These are phyloP conservation scores for Gloeostereum incarnatum DNA, from an alignment of 768 basidiomycete species.

Conservation along the genomic window DNA sequence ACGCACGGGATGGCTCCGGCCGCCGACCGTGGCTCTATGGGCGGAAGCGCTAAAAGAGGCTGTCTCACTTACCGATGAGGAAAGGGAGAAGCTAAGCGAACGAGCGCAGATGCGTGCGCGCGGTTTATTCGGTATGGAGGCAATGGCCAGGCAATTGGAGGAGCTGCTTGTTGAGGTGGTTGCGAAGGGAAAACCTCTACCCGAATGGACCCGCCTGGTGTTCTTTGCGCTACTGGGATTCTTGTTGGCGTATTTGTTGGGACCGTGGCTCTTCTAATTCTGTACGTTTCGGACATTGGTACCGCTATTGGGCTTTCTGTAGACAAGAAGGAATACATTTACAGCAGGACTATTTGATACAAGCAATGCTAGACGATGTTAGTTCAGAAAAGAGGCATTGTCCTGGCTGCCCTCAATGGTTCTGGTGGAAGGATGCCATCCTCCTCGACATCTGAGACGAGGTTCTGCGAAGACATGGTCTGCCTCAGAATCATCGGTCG, in stretches of 20 bases:
- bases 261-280: too few relatives aligned
- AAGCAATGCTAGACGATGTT: too few relatives aligned
- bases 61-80: slow-evolving; percentile 27
- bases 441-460: too few relatives aligned
- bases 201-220: slow-evolving; percentile 11
- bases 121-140: slow-evolving; percentile 65
- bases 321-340: too few relatives aligned
- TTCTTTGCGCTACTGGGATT: slow-evolving; percentile 7
- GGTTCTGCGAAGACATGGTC: too few relatives aligned
- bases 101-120: slow-evolving; percentile 56
- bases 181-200: slow-evolving; percentile 44
- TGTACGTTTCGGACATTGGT: too few relatives aligned
- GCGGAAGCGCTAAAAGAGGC: slow-evolving; percentile 57
- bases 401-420: too few relatives aligned
- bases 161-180: slow-evolving; percentile 43
- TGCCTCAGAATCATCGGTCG: too few relatives aligned
- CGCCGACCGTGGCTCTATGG: slow-evolving; percentile 61
- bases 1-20: slow-evolving; percentile 73
- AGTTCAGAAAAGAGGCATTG: too few relatives aligned
- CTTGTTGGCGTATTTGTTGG: slow-evolving; percentile 8
- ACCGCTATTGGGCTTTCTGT: too few relatives aligned
- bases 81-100: slow-evolving; percentile 37
- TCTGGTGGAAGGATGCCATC: too few relatives aligned
- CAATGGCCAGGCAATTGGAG: slow-evolving; percentile 59
- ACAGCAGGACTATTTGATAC: too few relatives aligned